These are phyloP conservation scores for Zelopaecilomyces penicillatus DNA, from an alignment of 2,329 filamentous ascomycete genomes.

Conservation along the genomic window DNA sequence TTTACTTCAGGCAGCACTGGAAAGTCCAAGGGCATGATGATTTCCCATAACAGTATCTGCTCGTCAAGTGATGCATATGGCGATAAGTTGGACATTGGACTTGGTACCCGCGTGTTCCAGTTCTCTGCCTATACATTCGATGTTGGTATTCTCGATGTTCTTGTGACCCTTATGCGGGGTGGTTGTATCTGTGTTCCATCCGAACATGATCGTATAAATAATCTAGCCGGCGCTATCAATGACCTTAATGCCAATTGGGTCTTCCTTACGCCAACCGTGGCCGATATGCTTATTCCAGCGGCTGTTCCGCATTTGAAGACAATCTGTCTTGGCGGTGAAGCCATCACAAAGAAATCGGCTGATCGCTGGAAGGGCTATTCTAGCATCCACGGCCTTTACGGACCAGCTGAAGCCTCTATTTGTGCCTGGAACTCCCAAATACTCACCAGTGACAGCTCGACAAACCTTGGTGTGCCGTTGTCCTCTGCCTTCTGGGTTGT, in stretches of 20 bases:
- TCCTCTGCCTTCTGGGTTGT: constrained; percentile 8
- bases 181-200: constrained; percentile 13
- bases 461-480: constrained; percentile 1
- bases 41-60: neutral
- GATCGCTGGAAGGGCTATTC: constrained; percentile 2
- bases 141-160: constrained; percentile 1
- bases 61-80: neutral
- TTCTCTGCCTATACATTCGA: constrained; percentile 5
- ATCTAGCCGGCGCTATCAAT: constrained; percentile 7
- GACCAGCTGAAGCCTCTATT: constrained; percentile 6
- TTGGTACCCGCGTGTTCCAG: neutral
- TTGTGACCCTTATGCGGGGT: neutral
- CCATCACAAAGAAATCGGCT: neutral
- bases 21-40: constrained; percentile 12
- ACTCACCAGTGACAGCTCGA: neutral
- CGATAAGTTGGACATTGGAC: neutral
- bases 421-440: neutral
- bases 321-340: neutral
- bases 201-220: constrained; percentile 8
- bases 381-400: neutral
- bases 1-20: constrained; percentile 15
- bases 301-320: neutral
- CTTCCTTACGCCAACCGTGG: constrained; percentile 10
- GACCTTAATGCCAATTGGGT: constrained; percentile 1
- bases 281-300: neutral